Evolutionary conservation across 2,329 filamentous ascomycete genomes (phyloP).

Genomic region (Microcera coccophila): DNA sequence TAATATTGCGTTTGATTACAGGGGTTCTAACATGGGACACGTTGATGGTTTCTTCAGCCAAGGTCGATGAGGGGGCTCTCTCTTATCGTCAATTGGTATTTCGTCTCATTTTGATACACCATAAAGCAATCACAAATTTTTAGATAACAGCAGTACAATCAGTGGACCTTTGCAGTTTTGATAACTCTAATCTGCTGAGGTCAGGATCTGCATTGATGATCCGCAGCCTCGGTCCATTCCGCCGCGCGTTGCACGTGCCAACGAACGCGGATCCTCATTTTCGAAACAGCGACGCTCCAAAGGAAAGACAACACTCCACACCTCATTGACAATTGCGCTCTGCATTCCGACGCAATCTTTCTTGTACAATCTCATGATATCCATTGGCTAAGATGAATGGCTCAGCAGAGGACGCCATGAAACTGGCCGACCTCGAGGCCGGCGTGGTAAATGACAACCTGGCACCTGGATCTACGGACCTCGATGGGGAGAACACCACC

Average conservation of each 20-base stretch:
- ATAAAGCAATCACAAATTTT: too few relatives aligned
- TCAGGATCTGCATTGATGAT: background rate
- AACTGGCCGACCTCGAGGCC: background rate
- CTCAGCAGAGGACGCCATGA: background rate
- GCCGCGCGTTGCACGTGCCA: background rate
- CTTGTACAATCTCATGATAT: background rate
- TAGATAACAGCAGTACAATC: too few relatives aligned
- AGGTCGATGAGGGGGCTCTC: too few relatives aligned
- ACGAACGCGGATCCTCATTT: background rate
- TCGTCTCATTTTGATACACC: too few relatives aligned
- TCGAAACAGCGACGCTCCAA: background rate
- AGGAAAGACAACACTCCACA: background rate
- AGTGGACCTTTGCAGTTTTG: too few relatives aligned
- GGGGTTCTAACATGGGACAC: too few relatives aligned
- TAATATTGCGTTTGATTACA: too few relatives aligned
- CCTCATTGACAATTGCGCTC: background rate
- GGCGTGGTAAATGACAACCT: background rate
- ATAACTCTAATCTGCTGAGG: too few relatives aligned
- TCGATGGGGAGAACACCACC: background rate
- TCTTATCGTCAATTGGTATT: too few relatives aligned
- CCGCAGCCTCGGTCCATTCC: background rate
- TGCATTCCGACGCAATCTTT: background rate
- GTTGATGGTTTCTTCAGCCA: too few relatives aligned
- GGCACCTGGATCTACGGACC: background rate
- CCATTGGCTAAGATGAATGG: background rate